These are phyloP conservation scores for Penicillium sp. DNA, from an alignment of 2,329 filamentous ascomycete species.

Conservation along the genomic window DNA sequence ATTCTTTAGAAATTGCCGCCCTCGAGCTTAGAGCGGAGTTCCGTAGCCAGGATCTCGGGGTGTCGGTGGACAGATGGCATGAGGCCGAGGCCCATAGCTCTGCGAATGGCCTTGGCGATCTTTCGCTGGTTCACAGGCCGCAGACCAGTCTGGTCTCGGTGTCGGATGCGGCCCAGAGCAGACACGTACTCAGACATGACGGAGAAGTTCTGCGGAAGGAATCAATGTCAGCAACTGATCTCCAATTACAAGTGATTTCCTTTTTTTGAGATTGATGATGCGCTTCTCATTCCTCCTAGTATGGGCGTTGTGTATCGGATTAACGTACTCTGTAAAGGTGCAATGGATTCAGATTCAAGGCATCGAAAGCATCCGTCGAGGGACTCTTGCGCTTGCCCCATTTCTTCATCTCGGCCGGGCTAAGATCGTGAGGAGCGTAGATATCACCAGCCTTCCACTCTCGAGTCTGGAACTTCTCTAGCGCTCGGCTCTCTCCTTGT, in stretches of 20 bases:
- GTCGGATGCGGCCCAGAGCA: conserved; percentile 78
- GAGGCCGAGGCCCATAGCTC: conserved; percentile 83
- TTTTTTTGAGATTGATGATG: neutral
- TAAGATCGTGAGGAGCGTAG: conserved; percentile 87
- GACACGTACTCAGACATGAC: conserved; percentile 88
- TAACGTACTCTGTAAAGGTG: conserved; percentile 77
- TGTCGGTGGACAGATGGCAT: conserved; percentile 90
- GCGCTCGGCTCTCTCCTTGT: conserved; percentile 35
- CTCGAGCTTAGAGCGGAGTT: conserved; percentile 31
- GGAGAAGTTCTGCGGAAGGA: conserved; percentile 74
- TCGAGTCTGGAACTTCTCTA: conserved; percentile 54
- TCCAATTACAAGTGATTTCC: neutral
- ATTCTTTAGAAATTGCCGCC: conserved; percentile 11
- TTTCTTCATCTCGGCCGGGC: conserved; percentile 73
- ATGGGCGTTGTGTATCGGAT: neutral
- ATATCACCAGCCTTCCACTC: conserved; percentile 77
- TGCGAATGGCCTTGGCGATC: conserved; percentile 86
- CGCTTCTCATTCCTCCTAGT: neutral
- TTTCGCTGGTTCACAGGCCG: conserved; percentile 87
- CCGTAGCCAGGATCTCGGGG: conserved; percentile 68
- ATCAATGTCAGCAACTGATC: conserved; percentile 5
- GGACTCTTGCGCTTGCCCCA: conserved; percentile 62
- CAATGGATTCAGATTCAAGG: conserved; percentile 74
- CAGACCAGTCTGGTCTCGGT: conserved; percentile 71
- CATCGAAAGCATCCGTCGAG: conserved; percentile 71